Evolutionary conservation across 306 rosid genomes (phyloP), one percentile per base, ranked within the genome.

Genomic region (Delonix regia): DNA sequence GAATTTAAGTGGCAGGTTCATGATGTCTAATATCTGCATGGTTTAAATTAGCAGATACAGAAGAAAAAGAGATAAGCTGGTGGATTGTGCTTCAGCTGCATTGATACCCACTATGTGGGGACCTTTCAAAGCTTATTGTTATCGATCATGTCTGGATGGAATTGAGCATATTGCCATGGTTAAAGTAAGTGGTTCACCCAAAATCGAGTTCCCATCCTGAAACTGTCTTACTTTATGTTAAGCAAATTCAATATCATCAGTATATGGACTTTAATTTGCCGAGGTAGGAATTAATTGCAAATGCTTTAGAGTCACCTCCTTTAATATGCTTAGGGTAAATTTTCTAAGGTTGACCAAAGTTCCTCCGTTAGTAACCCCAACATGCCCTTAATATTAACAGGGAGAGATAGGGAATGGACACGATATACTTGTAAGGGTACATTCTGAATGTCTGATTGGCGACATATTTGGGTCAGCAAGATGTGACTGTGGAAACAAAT

Each of bases 111-210:
- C 91, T 69, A 80, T 72, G 84, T 90, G 93, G 93, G 96, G 97
- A 63, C 93, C 90, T 48, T 87, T 92, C 71, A 82, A 79, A 56
- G 86, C 93, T 57, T 90, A 85, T 69, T 90, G 91, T 56, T 90
- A 90, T 72, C 59, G 76, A 44, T 92, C 95, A 55, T 60, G 81
- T 71, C 74, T 88, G 7, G 92, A 92, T 82, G 97, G 90, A 69
- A 92, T 86, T 68, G 97, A 87, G 77, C 97, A 92, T 69, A 87
- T 87, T 77, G 95, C 92, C 5, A 90, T 92, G 95, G 97, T 92
- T 70, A 92, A 92, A 81, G 95, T 90, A 81, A 83, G 88, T 28
- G 67, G 39, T 61, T 64, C 55, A 30, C 51, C 15, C 8, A 60
- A 28, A 60, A 5, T 60, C 22, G 41, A 60, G 41, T 28, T 60